Percentiles rank a stretch among this genome's conserved stretches.
These are phyloP conservation scores for Cyphellophora europaea DNA, from an alignment of 2,329 filamentous ascomycete species.

Conservation along the genomic window DNA sequence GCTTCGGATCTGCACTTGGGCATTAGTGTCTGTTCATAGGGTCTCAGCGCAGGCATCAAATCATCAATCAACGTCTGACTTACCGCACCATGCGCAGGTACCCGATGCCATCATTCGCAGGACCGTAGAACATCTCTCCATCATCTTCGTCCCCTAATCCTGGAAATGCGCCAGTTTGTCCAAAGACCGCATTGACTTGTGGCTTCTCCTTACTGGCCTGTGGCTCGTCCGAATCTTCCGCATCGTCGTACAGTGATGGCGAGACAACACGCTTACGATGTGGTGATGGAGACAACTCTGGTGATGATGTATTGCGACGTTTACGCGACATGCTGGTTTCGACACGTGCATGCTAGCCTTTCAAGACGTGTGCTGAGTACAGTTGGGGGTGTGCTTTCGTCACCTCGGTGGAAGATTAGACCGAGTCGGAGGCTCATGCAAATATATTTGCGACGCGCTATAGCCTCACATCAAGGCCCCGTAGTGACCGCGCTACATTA, in stretches of 20 bases:
- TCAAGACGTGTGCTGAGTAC: no score
- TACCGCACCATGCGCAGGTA: slow-evolving; percentile 66
- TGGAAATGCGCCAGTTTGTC: slow-evolving; percentile 64
- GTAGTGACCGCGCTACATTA: no score
- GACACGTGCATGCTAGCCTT: no score
- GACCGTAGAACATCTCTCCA: slow-evolving; percentile 55
- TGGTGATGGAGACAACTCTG: slow-evolving; percentile 6
- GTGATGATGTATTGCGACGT: slow-evolving; percentile 19
- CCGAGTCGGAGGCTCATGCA: no score
- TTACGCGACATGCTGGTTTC: slow-evolving; percentile 21
- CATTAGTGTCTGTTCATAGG: slow-evolving; percentile 8
- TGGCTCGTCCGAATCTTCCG: slow-evolving; percentile 21
- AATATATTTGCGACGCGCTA: no score
- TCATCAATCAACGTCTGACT: slow-evolving; percentile 29
- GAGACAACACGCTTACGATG: neutral
- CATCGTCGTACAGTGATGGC: slow-evolving; percentile 16
- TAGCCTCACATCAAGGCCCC: no score
- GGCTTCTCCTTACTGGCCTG: slow-evolving; percentile 28
- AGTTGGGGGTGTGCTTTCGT: no score
- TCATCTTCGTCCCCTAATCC: slow-evolving; percentile 42
- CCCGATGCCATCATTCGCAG: slow-evolving; percentile 57
- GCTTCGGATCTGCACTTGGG: slow-evolving; percentile 57
- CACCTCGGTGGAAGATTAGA: no score
- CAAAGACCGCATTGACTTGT: slow-evolving; percentile 54
- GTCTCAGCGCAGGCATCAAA: neutral